Conservation (phyloP, 345 rosid species). For the Cardamine chenopodiifolia region DNA sequence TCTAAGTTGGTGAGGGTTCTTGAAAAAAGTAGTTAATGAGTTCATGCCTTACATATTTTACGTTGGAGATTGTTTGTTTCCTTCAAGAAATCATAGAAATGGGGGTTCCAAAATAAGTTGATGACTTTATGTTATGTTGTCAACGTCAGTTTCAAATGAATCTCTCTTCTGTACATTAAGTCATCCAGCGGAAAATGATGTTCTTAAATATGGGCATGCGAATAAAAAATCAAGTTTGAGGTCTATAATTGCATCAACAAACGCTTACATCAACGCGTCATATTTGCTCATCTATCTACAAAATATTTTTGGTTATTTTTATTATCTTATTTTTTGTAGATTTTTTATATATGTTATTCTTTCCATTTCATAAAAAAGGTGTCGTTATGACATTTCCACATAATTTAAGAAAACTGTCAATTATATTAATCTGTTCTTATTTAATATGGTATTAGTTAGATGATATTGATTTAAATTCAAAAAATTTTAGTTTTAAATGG, state of each 20-base stretch:
- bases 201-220: background rate
- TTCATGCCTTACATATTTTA: background rate
- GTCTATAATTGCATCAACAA: constrained; percentile 1
- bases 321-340: no score
- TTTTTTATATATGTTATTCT: background rate
- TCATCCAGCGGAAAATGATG: background rate
- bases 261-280: constrained; percentile 7
- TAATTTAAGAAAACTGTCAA: no score
- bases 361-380: no score
- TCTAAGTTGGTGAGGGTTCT: background rate
- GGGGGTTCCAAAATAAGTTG: background rate
- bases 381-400: no score
- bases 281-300: constrained; percentile 2
- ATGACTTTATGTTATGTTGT: constrained; percentile 18
- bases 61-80: background rate
- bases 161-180: constrained; percentile 3
- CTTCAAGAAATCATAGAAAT: background rate
- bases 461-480: no score
- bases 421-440: no score
- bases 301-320: no score
- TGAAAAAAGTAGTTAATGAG: background rate
- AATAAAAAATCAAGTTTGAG: background rate
- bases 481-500: no score
- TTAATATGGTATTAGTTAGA: no score
- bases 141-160: constrained; percentile 15